These are phyloP conservation scores for Metschnikowia rubicola DNA, from an alignment of 805 yeast species.

Conservation along the genomic window DNA sequence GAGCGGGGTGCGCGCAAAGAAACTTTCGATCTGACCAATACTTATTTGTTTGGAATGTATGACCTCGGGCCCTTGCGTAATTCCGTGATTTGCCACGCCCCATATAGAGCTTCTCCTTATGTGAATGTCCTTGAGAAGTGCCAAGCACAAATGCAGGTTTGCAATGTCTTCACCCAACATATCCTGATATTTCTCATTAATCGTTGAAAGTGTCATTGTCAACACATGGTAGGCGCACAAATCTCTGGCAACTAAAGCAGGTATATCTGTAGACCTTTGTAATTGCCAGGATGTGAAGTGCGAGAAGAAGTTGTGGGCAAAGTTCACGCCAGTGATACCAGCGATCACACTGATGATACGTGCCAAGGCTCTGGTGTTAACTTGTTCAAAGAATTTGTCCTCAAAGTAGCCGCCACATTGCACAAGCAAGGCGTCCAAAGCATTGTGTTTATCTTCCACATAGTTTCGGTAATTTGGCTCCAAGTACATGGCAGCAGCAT, in stretches of 20 bases:
- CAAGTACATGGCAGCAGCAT: constrained; percentile 17
- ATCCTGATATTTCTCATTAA: constrained; percentile 29
- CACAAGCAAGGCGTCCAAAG: constrained; percentile 37
- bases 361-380: constrained; percentile 16
- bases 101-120: constrained; percentile 14
- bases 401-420: constrained; percentile 32
- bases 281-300: constrained; percentile 45
- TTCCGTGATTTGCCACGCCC: not conserved
- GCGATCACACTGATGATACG: constrained; percentile 24
- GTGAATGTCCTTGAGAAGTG: constrained; percentile 23
- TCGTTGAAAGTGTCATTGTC: constrained; percentile 20
- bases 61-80: too few relatives aligned
- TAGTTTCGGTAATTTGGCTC: constrained; percentile 43
- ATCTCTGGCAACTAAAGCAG: constrained; percentile 20
- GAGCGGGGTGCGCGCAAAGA: constrained; percentile 26
- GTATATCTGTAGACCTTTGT: constrained; percentile 14
- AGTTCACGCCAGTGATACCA: constrained; percentile 44
- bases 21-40: constrained; percentile 23
- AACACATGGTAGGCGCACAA: constrained; percentile 33
- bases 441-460: constrained; percentile 40
- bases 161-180: constrained; percentile 21
- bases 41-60: constrained; percentile 11
- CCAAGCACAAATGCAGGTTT: constrained; percentile 19
- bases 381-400: constrained; percentile 16
- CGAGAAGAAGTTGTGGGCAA: constrained; percentile 43